Percentiles rank a stretch among this genome's conserved stretches.
Conservation (phyloP, 2,329 filamentous ascomycete species). For the Trichoderma koningii region DNA sequence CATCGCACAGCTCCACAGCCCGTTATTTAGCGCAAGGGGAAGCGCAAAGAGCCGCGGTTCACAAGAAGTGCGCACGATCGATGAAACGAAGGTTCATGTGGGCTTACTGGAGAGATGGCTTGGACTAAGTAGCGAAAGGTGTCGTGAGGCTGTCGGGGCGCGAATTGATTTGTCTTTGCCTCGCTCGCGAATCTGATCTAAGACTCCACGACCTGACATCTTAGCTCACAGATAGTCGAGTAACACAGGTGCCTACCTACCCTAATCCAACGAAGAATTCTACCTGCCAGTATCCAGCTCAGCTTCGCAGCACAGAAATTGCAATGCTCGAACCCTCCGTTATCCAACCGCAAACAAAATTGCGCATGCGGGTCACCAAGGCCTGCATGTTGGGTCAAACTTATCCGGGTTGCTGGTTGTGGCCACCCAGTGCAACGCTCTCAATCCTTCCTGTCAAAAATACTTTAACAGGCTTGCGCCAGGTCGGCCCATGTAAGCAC, state of each 20-base stretch:
- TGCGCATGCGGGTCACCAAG: conserved; percentile 9
- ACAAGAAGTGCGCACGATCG: conserved; percentile 1
- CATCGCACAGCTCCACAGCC: conserved; percentile 1
- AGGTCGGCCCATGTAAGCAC: neutral
- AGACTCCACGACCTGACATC: too few species aligned
- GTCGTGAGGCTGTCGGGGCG: neutral
- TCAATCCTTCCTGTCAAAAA: neutral
- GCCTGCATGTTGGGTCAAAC: conserved; percentile 7
- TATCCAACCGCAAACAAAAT: neutral
- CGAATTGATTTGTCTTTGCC: too few species aligned
- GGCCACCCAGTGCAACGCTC: neutral
- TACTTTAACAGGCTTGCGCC: neutral
- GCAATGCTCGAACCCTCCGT: neutral
- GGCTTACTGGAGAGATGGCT: neutral
- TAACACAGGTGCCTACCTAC: too few species aligned
- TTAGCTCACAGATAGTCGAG: too few species aligned
- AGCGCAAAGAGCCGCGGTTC: neutral
- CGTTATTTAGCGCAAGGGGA: conserved; percentile 17
- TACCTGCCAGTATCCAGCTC: too few species aligned
- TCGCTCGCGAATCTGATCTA: too few species aligned
- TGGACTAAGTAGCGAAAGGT: neutral
- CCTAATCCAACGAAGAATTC: too few species aligned
- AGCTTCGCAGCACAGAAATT: too few species aligned
- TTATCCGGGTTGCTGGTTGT: neutral
- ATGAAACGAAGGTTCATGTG: conserved; percentile 16